phyloP scores from a whole-genome alignment of 768 basidiomycete species.

The Kwoniella mangroviensis region DNA sequence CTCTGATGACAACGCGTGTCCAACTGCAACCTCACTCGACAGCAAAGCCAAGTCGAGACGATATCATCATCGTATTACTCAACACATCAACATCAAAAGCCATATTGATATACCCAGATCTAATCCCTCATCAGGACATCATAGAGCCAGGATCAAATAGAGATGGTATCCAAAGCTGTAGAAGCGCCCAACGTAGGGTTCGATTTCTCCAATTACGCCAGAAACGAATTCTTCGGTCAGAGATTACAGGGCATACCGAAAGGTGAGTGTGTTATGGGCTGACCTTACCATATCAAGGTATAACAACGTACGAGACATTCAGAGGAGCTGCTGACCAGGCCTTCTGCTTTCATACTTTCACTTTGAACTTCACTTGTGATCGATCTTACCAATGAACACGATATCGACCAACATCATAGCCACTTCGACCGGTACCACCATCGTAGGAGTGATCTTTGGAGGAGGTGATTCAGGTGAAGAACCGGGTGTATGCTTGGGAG shows the following conservation, averaged over 20 bases:
- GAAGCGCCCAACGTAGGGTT: constrained; percentile 48
- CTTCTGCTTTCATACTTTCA: constrained; percentile 6
- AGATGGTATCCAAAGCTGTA: constrained; percentile 37
- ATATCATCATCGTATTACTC: not conserved
- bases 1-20: not conserved
- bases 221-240: constrained; percentile 55
- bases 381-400: not conserved
- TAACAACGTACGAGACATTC: too few species aligned
- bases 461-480: constrained; percentile 60
- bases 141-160: not conserved
- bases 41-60: not conserved
- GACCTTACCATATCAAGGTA: too few species aligned
- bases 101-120: not conserved
- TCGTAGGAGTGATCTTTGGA: constrained; percentile 88
- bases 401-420: constrained; percentile 44
- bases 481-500: constrained; percentile 91
- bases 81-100: not conserved
- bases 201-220: constrained; percentile 57
- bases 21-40: constrained; percentile 2
- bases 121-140: not conserved
- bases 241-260: constrained; percentile 52
- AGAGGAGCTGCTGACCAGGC: not conserved
- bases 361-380: not conserved
- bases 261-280: constrained; percentile 32
- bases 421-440: constrained; percentile 78